These are phyloP conservation scores for Penicillium sp. DNA, from an alignment of 2,329 filamentous ascomycete genomes.

Conservation along the genomic window DNA sequence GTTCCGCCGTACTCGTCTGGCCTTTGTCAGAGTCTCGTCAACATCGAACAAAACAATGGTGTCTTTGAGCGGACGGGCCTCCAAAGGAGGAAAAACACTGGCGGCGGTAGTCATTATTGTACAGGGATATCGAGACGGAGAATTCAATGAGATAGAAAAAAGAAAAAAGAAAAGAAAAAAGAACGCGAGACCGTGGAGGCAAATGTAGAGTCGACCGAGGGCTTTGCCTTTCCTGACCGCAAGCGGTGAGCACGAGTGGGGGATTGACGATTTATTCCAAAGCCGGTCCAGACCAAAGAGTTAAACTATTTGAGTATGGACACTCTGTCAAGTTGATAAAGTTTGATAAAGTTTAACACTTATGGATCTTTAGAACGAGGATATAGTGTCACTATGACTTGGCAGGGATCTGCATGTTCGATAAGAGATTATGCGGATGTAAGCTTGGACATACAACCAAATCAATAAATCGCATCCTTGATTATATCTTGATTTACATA, in stretches of 20 bases:
- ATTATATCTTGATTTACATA: neutral
- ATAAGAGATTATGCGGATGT: neutral
- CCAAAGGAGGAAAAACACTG: constrained; percentile 66
- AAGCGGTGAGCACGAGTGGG: neutral
- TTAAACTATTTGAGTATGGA: neutral
- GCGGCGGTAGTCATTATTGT: constrained; percentile 30
- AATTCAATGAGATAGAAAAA: neutral
- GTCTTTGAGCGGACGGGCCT: constrained; percentile 83
- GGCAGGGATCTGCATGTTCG: neutral
- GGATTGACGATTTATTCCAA: neutral
- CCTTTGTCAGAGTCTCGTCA: constrained; percentile 83
- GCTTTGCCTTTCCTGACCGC: neutral
- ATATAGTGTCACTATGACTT: neutral
- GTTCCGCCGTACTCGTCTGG: constrained; percentile 63
- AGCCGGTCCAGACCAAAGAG: neutral
- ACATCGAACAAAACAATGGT: constrained; percentile 97
- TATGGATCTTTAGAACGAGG: neutral
- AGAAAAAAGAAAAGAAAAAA: neutral
- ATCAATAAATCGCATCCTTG: neutral
- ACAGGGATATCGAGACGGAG: neutral
- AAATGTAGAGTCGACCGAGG: neutral
- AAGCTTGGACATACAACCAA: neutral
- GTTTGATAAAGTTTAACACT: neutral
- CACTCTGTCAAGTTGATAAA: neutral
- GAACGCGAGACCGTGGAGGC: neutral